phyloP scores from a whole-genome alignment of 768 basidiomycete genomes.

The Tylopilus vinaceipallidus region DNA sequence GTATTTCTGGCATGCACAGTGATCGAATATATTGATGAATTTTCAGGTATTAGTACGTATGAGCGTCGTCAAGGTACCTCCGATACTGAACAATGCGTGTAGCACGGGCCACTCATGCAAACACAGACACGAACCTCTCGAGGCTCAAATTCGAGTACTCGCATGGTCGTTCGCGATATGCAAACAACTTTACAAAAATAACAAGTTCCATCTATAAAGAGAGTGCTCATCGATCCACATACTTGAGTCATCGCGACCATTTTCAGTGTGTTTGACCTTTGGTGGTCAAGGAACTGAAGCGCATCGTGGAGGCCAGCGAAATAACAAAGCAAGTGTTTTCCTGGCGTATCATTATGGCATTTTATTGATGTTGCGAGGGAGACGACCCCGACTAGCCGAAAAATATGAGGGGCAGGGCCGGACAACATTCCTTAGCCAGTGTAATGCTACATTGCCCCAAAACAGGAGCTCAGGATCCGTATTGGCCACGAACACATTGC shows the following conservation, averaged over 20 bases:
- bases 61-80: not conserved
- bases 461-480: conserved; percentile 96
- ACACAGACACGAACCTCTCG: conserved; percentile 96
- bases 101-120: conserved; percentile 95
- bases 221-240: conserved; percentile 55
- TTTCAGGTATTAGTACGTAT: conserved; percentile 52
- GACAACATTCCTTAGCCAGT: too few relatives aligned
- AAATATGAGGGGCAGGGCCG: too few relatives aligned
- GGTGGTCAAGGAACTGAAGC: conserved; percentile 91
- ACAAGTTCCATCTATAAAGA: conserved; percentile 98
- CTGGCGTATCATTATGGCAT: not conserved
- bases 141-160: conserved; percentile 99
- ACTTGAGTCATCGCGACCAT: not conserved
- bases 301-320: conserved; percentile 90
- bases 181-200: conserved; percentile 98
- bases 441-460: conserved; percentile 96
- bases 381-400: conserved; percentile 99
- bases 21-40: conserved; percentile 13
- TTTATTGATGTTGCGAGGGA: conserved; percentile 57
- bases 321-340: conserved; percentile 71
- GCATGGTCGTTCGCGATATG: conserved; percentile 93
- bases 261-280: conserved; percentile 89
- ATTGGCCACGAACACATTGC: conserved; percentile 94
- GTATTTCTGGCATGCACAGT: conserved; percentile 12
- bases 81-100: not conserved